These are phyloP conservation scores for Saccharomycopsis sp. DNA, from an alignment of 805 yeast species.

Conservation along the genomic window DNA sequence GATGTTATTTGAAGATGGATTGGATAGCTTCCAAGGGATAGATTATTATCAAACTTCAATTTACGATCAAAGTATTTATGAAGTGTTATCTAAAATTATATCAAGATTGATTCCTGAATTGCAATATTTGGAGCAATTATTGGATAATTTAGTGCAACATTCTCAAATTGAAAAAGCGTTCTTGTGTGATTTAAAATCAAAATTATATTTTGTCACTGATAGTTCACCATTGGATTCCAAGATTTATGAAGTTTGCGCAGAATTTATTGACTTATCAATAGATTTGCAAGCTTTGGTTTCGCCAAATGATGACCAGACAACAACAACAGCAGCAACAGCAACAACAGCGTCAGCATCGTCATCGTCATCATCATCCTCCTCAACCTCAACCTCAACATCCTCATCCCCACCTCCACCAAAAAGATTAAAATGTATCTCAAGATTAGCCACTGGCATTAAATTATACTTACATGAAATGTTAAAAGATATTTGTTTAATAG, in stretches of 20 bases:
- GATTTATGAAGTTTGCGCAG: constrained; percentile 94
- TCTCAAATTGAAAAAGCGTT: constrained; percentile 90
- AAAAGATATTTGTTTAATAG: constrained; percentile 86
- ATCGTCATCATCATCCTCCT: background rate
- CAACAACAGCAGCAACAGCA: background rate
- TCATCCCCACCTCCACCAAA: background rate
- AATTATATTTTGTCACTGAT: constrained; percentile 93
- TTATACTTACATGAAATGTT: constrained; percentile 87
- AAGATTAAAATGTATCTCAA: constrained; percentile 37
- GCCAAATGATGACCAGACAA: constrained; percentile 2
- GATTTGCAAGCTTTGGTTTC: constrained; percentile 74
- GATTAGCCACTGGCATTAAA: constrained; percentile 75
- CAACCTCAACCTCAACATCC: background rate
- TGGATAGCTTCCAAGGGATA: constrained; percentile 89
- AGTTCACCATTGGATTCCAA: constrained; percentile 93
- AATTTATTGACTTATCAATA: constrained; percentile 88
- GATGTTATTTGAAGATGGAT: constrained; percentile 79
- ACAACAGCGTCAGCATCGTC: background rate
- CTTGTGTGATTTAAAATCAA: constrained; percentile 83
- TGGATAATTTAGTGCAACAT: constrained; percentile 83
- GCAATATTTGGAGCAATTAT: constrained; percentile 79
- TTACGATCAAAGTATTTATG: constrained; percentile 92
- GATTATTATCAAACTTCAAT: constrained; percentile 73
- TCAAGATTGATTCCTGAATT: constrained; percentile 87
- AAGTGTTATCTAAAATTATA: constrained; percentile 88